Evolutionary conservation across 805 yeast genomes (phyloP), one percentile per base, ranked within the genome.

Genomic region (Metschnikowia vanudenii): DNA sequence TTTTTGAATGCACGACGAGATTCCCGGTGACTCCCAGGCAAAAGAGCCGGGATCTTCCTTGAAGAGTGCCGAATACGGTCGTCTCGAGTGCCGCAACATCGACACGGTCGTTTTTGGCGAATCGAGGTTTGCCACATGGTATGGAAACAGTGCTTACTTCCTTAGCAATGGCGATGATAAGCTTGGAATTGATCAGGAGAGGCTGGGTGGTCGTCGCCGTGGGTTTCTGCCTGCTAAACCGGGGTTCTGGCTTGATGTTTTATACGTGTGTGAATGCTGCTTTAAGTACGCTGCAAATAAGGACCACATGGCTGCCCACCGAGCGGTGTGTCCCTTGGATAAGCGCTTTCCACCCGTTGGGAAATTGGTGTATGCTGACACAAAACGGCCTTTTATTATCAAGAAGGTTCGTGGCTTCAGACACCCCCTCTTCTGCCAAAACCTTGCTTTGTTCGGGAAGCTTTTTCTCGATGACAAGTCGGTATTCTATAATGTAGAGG

Each of bases 391-490:
- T 7, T 61, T 59, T 38, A 35, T 79, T 4, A 86, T 92, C 29
- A 65, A 87, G 43, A 79, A 80, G 53, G 80, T 92, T 1, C 78
- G 80, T 54, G 96, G 96, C 1, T 69, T 73, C 9, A 72, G 76
- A 35, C 80, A 85, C 55, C 70, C 74, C 45, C 63, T 89, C 20
- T 89, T 83, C 54, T 81, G 96, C 53, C 98, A 92, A 62, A 83
- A 88, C 55, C 64, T 94, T 48, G 82, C 92, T 50, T 71, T 94
- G 6, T 84, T 92, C 63, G 94, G 96, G 0, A 89, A 91, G 65
- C 76, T 94, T 32, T 94, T 88, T 58, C 74, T 94, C 8, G 96
- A 90, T 51, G 89, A 88, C 62, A 94, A 94, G 65, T 88, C 96
- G 0, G 84, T 92, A 28, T 88, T 82, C 63, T 92, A 85, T 67